Percentiles rank a stretch among this genome's conserved stretches.
Evolutionary conservation across 495 filamentous ascomycete genomes (phyloP).

Genomic region (Penicillium coprophilum): DNA sequence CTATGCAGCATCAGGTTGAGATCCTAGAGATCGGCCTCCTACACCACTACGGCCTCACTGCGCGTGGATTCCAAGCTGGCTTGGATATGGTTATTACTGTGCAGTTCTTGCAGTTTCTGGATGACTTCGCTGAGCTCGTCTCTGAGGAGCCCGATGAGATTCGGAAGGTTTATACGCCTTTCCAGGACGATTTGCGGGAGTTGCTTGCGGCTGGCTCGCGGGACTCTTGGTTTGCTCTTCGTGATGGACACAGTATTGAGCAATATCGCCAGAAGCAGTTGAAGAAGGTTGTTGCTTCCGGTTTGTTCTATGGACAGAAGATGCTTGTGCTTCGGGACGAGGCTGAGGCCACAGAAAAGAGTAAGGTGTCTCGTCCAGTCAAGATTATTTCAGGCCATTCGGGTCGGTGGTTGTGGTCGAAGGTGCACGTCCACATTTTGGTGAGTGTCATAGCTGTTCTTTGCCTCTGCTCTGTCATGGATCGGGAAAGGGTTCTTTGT

Average conservation of each 20-base stretch:
- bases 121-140: conserved; percentile 35
- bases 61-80: conserved; percentile 18
- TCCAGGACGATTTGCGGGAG: conserved; percentile 28
- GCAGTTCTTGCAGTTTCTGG: conserved; percentile 36
- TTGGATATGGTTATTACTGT: conserved; percentile 40
- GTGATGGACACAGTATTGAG: conserved; percentile 19
- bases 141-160: conserved; percentile 16
- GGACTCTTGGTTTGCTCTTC: conserved; percentile 32
- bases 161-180: conserved; percentile 13
- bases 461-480: background rate
- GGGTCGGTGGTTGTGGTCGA: background rate
- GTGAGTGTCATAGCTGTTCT: background rate
- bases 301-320: conserved; percentile 6
- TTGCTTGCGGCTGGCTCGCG: conserved; percentile 32
- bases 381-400: background rate
- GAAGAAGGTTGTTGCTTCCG: background rate
- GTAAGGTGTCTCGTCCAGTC: background rate
- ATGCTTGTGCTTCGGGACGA: background rate
- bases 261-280: conserved; percentile 14
- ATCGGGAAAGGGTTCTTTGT: background rate
- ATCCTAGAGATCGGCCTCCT: conserved; percentile 18
- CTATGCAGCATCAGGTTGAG: conserved; percentile 2
- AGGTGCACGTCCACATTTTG: background rate
- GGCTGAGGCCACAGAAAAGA: background rate
- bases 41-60: conserved; percentile 13